phyloP scores from a whole-genome alignment of 2,329 filamentous ascomycete species.

The Sporothrix schenckii region DNA sequence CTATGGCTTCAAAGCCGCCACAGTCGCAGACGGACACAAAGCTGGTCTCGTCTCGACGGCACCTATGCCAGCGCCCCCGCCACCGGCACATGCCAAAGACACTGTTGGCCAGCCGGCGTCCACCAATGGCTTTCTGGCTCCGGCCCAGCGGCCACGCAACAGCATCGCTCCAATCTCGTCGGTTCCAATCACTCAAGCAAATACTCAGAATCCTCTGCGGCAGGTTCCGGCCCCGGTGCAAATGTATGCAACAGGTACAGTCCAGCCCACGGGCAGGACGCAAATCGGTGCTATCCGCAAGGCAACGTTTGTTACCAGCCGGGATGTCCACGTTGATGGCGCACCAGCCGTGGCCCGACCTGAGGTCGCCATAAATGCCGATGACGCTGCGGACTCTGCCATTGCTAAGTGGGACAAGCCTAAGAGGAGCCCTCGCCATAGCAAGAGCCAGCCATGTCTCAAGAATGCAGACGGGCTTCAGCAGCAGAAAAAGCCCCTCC shows the following conservation, averaged over 20 bases:
- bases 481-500: conserved; percentile 33
- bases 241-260: not conserved
- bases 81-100: conserved; percentile 41
- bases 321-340: not conserved
- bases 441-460: conserved; percentile 59
- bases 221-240: not conserved
- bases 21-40: not conserved
- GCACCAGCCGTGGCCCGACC: conserved; percentile 14
- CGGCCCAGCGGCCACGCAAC: conserved; percentile 32
- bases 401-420: conserved; percentile 11
- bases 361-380: not conserved
- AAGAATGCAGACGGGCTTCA: conserved; percentile 40
- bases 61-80: conserved; percentile 37
- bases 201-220: not conserved
- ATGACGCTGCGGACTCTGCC: conserved; percentile 11
- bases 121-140: conserved; percentile 30
- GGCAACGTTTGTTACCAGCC: conserved; percentile 7
- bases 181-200: not conserved
- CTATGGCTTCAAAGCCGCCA: conserved; percentile 42
- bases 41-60: conserved; percentile 25
- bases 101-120: conserved; percentile 41
- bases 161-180: conserved; percentile 10
- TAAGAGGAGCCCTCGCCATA: conserved; percentile 49
- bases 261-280: not conserved
- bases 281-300: conserved; percentile 25